Evolutionary conservation across 2,329 filamentous ascomycete genomes (phyloP).

Genomic region (Beauveria sp.): DNA sequence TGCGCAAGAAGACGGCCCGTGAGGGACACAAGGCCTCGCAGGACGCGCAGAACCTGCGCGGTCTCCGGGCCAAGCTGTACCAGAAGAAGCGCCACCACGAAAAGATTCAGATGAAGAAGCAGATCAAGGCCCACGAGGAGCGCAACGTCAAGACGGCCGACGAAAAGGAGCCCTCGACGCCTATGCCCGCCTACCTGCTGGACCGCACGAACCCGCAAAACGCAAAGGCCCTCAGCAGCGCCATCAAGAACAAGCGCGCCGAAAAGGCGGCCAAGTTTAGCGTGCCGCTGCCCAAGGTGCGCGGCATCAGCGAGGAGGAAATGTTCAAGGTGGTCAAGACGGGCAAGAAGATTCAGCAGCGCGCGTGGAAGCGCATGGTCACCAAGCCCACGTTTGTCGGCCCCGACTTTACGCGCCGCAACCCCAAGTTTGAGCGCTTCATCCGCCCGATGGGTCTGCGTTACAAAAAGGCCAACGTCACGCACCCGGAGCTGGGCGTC

Average conservation of each 20-base stretch:
- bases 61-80: constrained; percentile 86
- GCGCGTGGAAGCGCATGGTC: constrained; percentile 66
- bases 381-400: constrained; percentile 68
- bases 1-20: constrained; percentile 78
- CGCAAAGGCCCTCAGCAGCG: constrained; percentile 66
- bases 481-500: constrained; percentile 71
- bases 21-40: constrained; percentile 82
- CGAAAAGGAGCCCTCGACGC: constrained; percentile 70
- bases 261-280: constrained; percentile 93
- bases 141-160: constrained; percentile 86
- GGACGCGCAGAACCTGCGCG: constrained; percentile 87
- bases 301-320: constrained; percentile 86
- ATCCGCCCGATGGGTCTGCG: constrained; percentile 43
- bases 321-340: constrained; percentile 97
- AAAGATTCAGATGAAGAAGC: constrained; percentile 97
- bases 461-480: constrained; percentile 47
- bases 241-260: constrained; percentile 90
- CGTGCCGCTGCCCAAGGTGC: constrained; percentile 88
- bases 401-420: constrained; percentile 78
- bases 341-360: constrained; percentile 88
- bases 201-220: constrained; percentile 60
- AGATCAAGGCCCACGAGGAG: constrained; percentile 91
- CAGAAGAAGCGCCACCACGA: constrained; percentile 91
- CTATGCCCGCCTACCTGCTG: constrained; percentile 86
- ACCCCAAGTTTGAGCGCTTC: constrained; percentile 66